Base-by-base conservation (phyloP, 2,329 filamentous ascomycete genomes). In the Nothophaeocryptopus gaeumannii region DNA sequence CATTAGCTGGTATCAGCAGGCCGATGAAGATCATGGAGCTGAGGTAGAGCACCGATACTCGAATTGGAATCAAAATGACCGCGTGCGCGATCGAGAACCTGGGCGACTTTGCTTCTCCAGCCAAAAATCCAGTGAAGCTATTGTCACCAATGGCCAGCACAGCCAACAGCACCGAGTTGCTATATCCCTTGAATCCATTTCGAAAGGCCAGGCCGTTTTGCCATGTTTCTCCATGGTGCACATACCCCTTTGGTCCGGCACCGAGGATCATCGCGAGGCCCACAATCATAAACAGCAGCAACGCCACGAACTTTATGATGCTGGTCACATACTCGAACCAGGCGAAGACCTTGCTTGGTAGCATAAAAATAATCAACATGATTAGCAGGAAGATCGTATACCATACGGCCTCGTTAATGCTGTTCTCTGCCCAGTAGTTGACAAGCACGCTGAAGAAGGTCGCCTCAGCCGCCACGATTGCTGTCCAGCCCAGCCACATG, bases 311-410 rank as follows among this genome's bases (percentile, higher is more conserved):
- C 36, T 61, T 61, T 41, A 60, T 53, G 16, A 58, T 46, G 11
- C 46, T 47, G 10, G 56, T 50, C 5, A 51, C 50, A 33, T 58
- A 60, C 36, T 59, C 58, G 33, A 58, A 69, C 64, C 67, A 70
- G 4, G 64, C 70, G 44, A 71, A 72, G 10, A 55, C 55, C 13
- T 51, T 61, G 40, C 61, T 66, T 10, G 65, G 65, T 5, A 67
- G 49, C 14, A 53, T 43, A 30, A 51, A 51, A 14, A 47, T 51
- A 12, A 47, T 33, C 8, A 38, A 35, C 58, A 95, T 91, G 47
- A 85, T 62, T 11, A 83, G 53, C 51, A 93, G 79, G 68, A 96
- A 96, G 36, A 96, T 74, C 35, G 87, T 81, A 29, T 96, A 88
- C 72, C 89, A 96, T 20, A 88, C 84, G 43, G 85, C 83, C 55